Conservation (phyloP, 2,329 filamentous ascomycete species). For the Calonectria crousiana region DNA sequence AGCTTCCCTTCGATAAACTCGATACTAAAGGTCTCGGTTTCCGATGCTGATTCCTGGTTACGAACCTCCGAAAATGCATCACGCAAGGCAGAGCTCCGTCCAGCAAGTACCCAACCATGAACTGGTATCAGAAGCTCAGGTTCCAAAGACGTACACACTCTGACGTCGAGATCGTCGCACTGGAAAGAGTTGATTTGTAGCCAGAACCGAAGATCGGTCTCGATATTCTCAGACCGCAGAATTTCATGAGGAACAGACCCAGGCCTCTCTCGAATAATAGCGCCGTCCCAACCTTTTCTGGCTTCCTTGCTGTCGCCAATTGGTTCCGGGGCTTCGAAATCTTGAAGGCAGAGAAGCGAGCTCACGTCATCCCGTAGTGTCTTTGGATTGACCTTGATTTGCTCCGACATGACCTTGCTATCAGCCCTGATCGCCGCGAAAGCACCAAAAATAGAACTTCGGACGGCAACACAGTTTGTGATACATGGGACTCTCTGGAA, state of each 20-base stretch:
- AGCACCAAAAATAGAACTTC: constrained; percentile 89
- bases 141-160: constrained; percentile 67
- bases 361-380: constrained; percentile 81
- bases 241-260: constrained; percentile 64
- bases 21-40: constrained; percentile 47
- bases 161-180: constrained; percentile 57
- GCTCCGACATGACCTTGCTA: constrained; percentile 81
- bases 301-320: constrained; percentile 44
- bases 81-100: constrained; percentile 78
- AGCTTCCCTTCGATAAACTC: constrained; percentile 61
- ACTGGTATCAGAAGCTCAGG: constrained; percentile 82
- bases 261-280: constrained; percentile 58
- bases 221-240: constrained; percentile 74
- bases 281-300: constrained; percentile 56
- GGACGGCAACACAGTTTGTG: constrained; percentile 84
- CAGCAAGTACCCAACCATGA: constrained; percentile 84
- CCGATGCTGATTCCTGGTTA: constrained; percentile 35
- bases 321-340: constrained; percentile 63
- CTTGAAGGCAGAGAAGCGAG: constrained; percentile 75
- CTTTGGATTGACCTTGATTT: constrained; percentile 74
- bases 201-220: constrained; percentile 69
- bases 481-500: constrained; percentile 92
- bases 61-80: constrained; percentile 70
- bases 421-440: constrained; percentile 91
- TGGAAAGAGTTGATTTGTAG: constrained; percentile 54